These are phyloP conservation scores for Mycena kentingensis DNA, from an alignment of 768 basidiomycete genomes.

Conservation along the genomic window DNA sequence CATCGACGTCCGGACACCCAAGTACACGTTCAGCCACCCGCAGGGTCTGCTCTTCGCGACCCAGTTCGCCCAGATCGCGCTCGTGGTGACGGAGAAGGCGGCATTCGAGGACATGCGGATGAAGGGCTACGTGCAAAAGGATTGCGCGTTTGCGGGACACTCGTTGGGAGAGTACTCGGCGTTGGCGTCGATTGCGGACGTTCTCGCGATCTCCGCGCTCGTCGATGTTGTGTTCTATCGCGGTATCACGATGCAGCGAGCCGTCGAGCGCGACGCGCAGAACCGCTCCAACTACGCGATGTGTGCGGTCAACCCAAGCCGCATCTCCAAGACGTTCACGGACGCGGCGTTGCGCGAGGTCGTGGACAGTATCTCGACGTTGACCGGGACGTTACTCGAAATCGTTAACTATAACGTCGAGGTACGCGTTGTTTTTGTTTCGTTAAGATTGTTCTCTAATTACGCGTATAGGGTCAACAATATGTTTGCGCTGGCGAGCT, in stretches of 20 bases:
- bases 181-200: slow-evolving; percentile 95
- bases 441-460: slow-evolving; percentile 10
- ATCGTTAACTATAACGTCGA: slow-evolving; percentile 97
- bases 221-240: slow-evolving; percentile 99
- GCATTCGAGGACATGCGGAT: slow-evolving; percentile 98
- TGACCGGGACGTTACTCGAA: slow-evolving; percentile 83
- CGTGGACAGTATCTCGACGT: slow-evolving; percentile 83
- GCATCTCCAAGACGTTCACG: slow-evolving; percentile 91
- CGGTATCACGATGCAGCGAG: slow-evolving; percentile 99
- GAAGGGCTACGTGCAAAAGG: slow-evolving; percentile 91
- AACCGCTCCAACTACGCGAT: slow-evolving; percentile 97
- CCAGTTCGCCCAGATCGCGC: slow-evolving; percentile 71
- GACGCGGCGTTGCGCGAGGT: slow-evolving; percentile 97
- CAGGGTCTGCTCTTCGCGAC: slow-evolving; percentile 95
- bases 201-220: slow-evolving; percentile 90
- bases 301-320: slow-evolving; percentile 98
- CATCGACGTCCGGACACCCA: slow-evolving; percentile 90
- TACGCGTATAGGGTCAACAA: slow-evolving; percentile 82
- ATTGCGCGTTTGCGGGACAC: slow-evolving; percentile 95
- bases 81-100: slow-evolving; percentile 97
- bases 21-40: slow-evolving; percentile 98
- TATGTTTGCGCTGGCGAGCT: slow-evolving; percentile 99
- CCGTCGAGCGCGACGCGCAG: slow-evolving; percentile 91
- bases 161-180: slow-evolving; percentile 99
- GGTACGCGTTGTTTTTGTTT: slow-evolving; percentile 41